Conservation (phyloP, 2,329 filamentous ascomycete species). For the Fonsecaea erecta region DNA sequence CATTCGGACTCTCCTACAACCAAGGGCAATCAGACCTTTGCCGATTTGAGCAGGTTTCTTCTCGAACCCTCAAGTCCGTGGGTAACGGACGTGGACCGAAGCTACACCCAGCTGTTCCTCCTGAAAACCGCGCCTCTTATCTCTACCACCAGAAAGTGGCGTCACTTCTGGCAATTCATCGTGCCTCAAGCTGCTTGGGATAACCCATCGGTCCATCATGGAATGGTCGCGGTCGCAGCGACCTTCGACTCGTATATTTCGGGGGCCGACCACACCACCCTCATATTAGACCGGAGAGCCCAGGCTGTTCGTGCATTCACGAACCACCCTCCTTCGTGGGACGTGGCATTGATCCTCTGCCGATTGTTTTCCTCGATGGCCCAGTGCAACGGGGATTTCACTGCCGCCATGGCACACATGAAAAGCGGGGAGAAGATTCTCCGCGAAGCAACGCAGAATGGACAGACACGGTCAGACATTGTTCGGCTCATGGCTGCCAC, state of each 20-base stretch:
- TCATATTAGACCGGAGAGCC: slow-evolving; percentile 15
- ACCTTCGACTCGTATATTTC: slow-evolving; percentile 22
- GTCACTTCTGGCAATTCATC: slow-evolving; percentile 22
- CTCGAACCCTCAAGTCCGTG: slow-evolving; percentile 17
- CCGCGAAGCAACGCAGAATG: slow-evolving; percentile 5
- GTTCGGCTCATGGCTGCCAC: slow-evolving; percentile 17
- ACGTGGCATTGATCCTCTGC: slow-evolving; percentile 27
- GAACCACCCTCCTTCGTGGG: slow-evolving; percentile 8
- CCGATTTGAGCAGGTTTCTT: neutral
- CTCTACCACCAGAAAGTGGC: slow-evolving; percentile 21
- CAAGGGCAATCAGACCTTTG: neutral
- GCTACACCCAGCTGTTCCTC: slow-evolving; percentile 16
- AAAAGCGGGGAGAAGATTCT: slow-evolving; percentile 20
- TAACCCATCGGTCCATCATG: slow-evolving; percentile 27
- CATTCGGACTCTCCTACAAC: neutral
- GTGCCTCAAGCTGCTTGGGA: slow-evolving; percentile 28
- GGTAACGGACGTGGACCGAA: slow-evolving; percentile 1
- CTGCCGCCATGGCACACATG: slow-evolving; percentile 21
- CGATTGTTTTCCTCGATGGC: slow-evolving; percentile 26
- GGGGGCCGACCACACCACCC: slow-evolving; percentile 7
- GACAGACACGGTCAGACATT: slow-evolving; percentile 11
- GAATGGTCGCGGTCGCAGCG: slow-evolving; percentile 27
- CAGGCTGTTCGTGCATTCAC: slow-evolving; percentile 17
- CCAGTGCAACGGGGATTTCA: slow-evolving; percentile 22
- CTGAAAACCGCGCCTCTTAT: slow-evolving; percentile 19